A percentile compares a stretch with the other conserved stretches of the same genome.
These are phyloP conservation scores for Scedosporium dehoogii DNA, from an alignment of 2,329 filamentous ascomycete genomes.

Conservation along the genomic window DNA sequence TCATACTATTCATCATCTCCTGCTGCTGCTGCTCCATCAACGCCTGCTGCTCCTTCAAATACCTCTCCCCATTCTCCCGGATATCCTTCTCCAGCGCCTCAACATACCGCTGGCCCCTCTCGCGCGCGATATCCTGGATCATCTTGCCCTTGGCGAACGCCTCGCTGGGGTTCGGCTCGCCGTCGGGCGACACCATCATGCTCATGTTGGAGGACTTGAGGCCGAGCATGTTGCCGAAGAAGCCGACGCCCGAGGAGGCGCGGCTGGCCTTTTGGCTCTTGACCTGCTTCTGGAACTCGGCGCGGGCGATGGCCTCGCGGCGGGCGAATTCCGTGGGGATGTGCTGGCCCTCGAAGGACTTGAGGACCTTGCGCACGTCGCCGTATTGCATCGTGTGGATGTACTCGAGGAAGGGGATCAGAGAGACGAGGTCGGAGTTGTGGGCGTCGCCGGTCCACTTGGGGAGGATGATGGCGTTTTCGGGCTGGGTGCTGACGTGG, in stretches of 20 bases:
- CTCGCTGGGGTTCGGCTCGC: constrained; percentile 62
- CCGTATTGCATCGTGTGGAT: constrained; percentile 86
- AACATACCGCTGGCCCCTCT: constrained; percentile 85
- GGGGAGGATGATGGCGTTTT: constrained; percentile 85
- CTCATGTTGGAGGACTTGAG: constrained; percentile 62
- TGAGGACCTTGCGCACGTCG: constrained; percentile 78
- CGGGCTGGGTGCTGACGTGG: constrained; percentile 84
- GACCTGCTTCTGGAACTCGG: constrained; percentile 73
- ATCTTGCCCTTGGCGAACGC: constrained; percentile 90
- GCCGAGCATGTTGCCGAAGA: constrained; percentile 63
- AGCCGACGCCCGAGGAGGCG: constrained; percentile 52
- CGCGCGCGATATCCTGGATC: constrained; percentile 87
- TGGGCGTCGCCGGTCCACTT: constrained; percentile 79
- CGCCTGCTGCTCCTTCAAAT: constrained; percentile 86
- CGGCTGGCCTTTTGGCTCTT: constrained; percentile 56
- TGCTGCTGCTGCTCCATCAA: constrained; percentile 83
- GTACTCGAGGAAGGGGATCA: constrained; percentile 97
- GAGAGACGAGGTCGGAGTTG: constrained; percentile 75
- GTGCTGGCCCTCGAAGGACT: constrained; percentile 79
- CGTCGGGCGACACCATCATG: constrained; percentile 49
- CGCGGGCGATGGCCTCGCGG: constrained; percentile 75
- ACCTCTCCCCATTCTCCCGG: constrained; percentile 84
- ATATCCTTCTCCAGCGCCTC: constrained; percentile 85
- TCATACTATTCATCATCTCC: constrained; percentile 88
- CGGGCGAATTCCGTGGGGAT: constrained; percentile 86